Base-by-base conservation (phyloP, 805 yeast genomes). In the Wickerhamomyces silvicola region DNA sequence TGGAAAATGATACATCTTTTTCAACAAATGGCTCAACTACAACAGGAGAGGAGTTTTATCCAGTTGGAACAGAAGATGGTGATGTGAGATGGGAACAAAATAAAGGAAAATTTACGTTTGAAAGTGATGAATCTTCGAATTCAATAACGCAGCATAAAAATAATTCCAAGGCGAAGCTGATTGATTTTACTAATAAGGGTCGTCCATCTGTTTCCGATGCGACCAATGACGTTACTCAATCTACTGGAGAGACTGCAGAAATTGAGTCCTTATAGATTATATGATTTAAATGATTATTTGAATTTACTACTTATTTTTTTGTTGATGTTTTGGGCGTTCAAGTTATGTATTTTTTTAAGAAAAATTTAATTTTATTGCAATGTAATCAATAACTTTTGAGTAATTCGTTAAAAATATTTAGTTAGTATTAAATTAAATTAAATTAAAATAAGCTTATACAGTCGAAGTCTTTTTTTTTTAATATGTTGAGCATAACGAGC, bases 401-500 rank as follows among this genome's bases (percentile, higher is more conserved):
- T n/a, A n/a, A n/a, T n/a, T n/a, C n/a, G n/a, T n/a, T n/a, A n/a
- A n/a, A n/a, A n/a, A n/a, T n/a, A n/a, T n/a, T n/a, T n/a, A n/a
- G n/a, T n/a, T n/a, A n/a, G n/a, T n/a, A n/a, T n/a, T 28, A 28
- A 30, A 34, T 30, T 27, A 16, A 18, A 16, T 19, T 25, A 25
- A 27, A 29, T 22, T 19, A 14, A 8, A 22, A 24, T 27, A 28
- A 10, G 13, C 11, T 11, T 25, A 15, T 12, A 18, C 23, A 18
- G 22, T 9, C 11, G 10, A 14, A 20, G 18, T 28, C 18, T 10
- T 30, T 30, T 18, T 5, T 48, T 22, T 43, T 61, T 67, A 35
- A 69, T 42, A 41, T 67, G 72, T 32, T 57, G 59, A 11, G 68
- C 84, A 53, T 75, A 81, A 30, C 67, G 63, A 18, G 92, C 88